phyloP scores from a whole-genome alignment of 169 alveolate species.

The Plasmodium falciparum region DNA sequence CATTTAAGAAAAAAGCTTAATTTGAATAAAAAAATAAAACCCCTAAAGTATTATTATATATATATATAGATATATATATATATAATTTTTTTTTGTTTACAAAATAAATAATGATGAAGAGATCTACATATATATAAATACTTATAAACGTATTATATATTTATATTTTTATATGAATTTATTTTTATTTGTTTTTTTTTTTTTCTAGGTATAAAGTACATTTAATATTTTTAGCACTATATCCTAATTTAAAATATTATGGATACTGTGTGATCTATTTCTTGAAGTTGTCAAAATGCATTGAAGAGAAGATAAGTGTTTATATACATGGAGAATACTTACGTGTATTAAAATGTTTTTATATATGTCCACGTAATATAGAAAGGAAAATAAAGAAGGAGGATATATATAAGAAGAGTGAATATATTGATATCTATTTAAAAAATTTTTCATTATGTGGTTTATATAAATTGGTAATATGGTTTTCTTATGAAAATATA shows the following conservation, averaged over 20 bases:
- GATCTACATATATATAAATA: neutral
- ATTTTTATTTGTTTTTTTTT: neutral
- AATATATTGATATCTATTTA: slow-evolving; percentile 12
- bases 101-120: neutral
- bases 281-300: neutral
- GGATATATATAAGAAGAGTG: slow-evolving; percentile 5
- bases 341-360: slow-evolving; percentile 5
- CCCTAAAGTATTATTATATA: slow-evolving; percentile 30
- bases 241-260: slow-evolving; percentile 27
- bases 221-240: slow-evolving; percentile 13
- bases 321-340: slow-evolving; percentile 14
- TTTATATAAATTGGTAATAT: slow-evolving; percentile 22
- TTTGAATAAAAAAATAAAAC: slow-evolving; percentile 6
- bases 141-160: neutral
- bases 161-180: neutral
- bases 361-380: neutral
- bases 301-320: slow-evolving; percentile 11
- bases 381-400: neutral
- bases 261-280: slow-evolving; percentile 24
- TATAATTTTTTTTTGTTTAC: neutral
- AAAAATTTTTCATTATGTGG: slow-evolving; percentile 5
- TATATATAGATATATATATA: neutral
- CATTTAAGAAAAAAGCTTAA: slow-evolving; percentile 19
- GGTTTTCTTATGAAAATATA: slow-evolving; percentile 25
- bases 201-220: slow-evolving; percentile 43